A percentile compares a stretch with the other conserved stretches of the same genome.
Conservation (phyloP, 2,329 filamentous ascomycete species). For the Diaporthe ampelina region DNA sequence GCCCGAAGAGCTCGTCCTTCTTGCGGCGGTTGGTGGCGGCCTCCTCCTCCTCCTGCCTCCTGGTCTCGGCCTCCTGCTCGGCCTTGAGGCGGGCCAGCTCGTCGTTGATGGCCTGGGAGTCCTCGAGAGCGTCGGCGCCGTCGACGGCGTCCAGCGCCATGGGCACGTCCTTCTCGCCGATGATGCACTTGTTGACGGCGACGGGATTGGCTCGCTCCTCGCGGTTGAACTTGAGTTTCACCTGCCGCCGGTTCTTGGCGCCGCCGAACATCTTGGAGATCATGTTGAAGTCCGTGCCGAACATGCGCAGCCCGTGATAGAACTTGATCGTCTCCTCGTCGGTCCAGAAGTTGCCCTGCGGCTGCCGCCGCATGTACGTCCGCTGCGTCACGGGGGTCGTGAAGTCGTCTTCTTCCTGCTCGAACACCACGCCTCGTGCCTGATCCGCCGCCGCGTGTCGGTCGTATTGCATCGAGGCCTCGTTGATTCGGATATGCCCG, state of each 20-base stretch:
- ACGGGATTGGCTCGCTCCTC: conserved; percentile 79
- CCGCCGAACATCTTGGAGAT: conserved; percentile 82
- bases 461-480: conserved; percentile 76
- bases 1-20: conserved; percentile 63
- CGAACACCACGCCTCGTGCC: conserved; percentile 66
- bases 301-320: conserved; percentile 81
- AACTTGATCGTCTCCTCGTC: conserved; percentile 80
- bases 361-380: conserved; percentile 74
- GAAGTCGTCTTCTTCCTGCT: conserved; percentile 84
- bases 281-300: conserved; percentile 87
- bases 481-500: conserved; percentile 80
- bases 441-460: conserved; percentile 74
- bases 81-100: conserved; percentile 60
- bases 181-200: conserved; percentile 74
- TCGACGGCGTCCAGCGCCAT: conserved; percentile 75
- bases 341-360: conserved; percentile 78
- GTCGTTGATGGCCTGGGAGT: conserved; percentile 69
- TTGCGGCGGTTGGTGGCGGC: conserved; percentile 62
- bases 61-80: conserved; percentile 60
- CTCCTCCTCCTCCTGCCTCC: conserved; percentile 62
- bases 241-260: conserved; percentile 74
- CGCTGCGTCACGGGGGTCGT: conserved; percentile 78
- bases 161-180: conserved; percentile 68
- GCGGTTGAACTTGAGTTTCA: conserved; percentile 87
- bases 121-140: conserved; percentile 65